phyloP scores from a whole-genome alignment of 148 eudicot genomes.

The Rhododendron henanense region DNA sequence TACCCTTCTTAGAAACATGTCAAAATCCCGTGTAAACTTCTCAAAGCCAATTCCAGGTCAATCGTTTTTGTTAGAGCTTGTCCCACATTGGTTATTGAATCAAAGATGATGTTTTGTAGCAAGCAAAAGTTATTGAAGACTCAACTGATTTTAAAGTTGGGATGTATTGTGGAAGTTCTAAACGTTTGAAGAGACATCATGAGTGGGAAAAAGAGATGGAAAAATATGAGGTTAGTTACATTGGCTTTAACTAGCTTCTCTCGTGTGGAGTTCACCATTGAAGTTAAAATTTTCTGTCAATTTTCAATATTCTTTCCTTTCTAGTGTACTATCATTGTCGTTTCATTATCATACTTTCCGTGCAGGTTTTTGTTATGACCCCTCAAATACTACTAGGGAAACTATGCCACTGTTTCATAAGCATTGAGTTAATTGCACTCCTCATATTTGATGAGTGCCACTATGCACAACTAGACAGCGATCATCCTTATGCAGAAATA shows the following conservation, averaged over 20 bases:
- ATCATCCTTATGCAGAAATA: constrained; percentile 95
- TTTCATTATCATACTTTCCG: not conserved
- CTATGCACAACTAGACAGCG: constrained; percentile 84
- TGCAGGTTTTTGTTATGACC: constrained; percentile 95
- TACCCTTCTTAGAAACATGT: not conserved
- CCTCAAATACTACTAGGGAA: constrained; percentile 62
- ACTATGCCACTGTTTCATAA: constrained; percentile 79
- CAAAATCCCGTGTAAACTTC: not conserved
- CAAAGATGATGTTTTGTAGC: constrained; percentile 39
- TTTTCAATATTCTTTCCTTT: not conserved
- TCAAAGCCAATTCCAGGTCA: not conserved
- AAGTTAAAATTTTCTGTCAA: not conserved
- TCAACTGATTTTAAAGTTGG: constrained; percentile 71
- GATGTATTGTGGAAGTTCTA: constrained; percentile 53
- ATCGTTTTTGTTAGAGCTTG: not conserved
- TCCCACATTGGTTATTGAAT: not conserved
- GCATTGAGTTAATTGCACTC: constrained; percentile 73
- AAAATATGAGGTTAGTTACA: constrained; percentile 60
- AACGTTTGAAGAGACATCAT: constrained; percentile 43
- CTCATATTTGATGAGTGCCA: constrained; percentile 98
- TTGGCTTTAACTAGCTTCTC: not conserved
- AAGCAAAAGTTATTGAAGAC: constrained; percentile 66
- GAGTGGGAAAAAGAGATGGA: constrained; percentile 76
- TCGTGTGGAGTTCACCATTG: not conserved
- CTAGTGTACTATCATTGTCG: not conserved